A percentile compares a stretch with the other conserved stretches of the same genome.
Conservation (phyloP, 1,284 basidiomycete species). For the Trichosporon sp. region DNA sequence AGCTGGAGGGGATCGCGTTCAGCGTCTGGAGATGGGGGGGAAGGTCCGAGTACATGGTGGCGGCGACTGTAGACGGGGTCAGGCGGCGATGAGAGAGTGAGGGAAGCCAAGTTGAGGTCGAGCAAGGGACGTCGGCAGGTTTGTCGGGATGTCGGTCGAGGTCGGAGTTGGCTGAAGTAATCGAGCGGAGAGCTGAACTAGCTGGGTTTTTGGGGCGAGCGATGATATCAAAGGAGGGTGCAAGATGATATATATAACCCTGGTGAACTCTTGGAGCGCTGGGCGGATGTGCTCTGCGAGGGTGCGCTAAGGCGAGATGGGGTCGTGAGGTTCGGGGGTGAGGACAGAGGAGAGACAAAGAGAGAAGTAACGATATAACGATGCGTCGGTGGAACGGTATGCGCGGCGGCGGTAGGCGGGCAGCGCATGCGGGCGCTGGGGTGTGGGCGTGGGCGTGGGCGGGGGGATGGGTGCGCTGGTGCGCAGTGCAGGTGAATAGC, state of each 20-base stretch:
- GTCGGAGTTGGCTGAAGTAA: background rate
- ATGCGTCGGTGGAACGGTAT: background rate
- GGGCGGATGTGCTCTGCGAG: background rate
- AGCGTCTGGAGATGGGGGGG: slow-evolving; percentile 24
- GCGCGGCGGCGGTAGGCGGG: background rate
- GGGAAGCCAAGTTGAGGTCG: background rate
- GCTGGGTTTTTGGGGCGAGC: background rate
- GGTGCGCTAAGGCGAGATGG: background rate
- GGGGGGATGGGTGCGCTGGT: background rate
- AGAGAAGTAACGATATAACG: background rate
- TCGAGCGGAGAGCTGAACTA: background rate
- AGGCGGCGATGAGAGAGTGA: background rate
- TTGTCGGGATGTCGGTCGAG: background rate
- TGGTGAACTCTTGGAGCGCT: background rate
- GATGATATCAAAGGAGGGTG: background rate
- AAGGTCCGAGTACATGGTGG: slow-evolving; percentile 19
- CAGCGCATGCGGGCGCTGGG: background rate
- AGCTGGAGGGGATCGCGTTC: slow-evolving; percentile 22
- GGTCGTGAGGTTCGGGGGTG: background rate
- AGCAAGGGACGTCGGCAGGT: background rate
- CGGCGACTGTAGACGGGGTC: background rate
- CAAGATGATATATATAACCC: background rate
- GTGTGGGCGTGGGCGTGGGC: background rate
- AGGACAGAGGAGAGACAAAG: background rate
- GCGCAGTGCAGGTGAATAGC: background rate